Evolutionary conservation across 805 yeast genomes (phyloP).

Genomic region (Pichia nanzhaoensis): DNA sequence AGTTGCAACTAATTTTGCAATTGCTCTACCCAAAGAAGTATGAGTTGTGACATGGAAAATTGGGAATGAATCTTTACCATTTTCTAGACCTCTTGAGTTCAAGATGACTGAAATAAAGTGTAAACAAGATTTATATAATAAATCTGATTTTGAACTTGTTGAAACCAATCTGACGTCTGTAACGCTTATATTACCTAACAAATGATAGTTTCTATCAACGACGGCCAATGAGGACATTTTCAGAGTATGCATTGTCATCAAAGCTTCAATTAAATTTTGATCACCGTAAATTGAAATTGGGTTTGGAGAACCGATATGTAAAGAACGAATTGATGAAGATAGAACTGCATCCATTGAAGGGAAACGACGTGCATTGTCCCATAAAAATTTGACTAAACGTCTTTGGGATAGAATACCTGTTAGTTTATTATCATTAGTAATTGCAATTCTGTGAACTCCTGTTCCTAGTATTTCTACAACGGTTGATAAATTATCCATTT

Average conservation of each 20-base stretch:
- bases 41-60: slow-evolving; percentile 84
- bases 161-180: slow-evolving; percentile 90
- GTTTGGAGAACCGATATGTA: slow-evolving; percentile 63
- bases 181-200: slow-evolving; percentile 88
- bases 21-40: slow-evolving; percentile 77
- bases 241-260: slow-evolving; percentile 74
- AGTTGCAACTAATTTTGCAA: slow-evolving; percentile 94
- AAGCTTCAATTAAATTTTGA: slow-evolving; percentile 78
- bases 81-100: slow-evolving; percentile 82
- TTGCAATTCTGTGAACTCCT: slow-evolving; percentile 93
- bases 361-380: slow-evolving; percentile 91
- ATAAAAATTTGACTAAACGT: slow-evolving; percentile 71
- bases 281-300: slow-evolving; percentile 86
- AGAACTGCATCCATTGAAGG: slow-evolving; percentile 72
- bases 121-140: slow-evolving; percentile 74
- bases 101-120: slow-evolving; percentile 84
- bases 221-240: slow-evolving; percentile 90
- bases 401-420: slow-evolving; percentile 89
- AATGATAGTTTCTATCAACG: slow-evolving; percentile 65
- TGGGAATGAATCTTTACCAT: slow-evolving; percentile 95
- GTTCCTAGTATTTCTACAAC: slow-evolving; percentile 87
- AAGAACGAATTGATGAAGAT: slow-evolving; percentile 59
- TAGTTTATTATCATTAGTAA: slow-evolving; percentile 47
- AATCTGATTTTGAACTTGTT: slow-evolving; percentile 77
- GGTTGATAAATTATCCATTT: slow-evolving; percentile 56